Base-by-base conservation (phyloP, 768 basidiomycete species). In the Trametes coccinea region DNA sequence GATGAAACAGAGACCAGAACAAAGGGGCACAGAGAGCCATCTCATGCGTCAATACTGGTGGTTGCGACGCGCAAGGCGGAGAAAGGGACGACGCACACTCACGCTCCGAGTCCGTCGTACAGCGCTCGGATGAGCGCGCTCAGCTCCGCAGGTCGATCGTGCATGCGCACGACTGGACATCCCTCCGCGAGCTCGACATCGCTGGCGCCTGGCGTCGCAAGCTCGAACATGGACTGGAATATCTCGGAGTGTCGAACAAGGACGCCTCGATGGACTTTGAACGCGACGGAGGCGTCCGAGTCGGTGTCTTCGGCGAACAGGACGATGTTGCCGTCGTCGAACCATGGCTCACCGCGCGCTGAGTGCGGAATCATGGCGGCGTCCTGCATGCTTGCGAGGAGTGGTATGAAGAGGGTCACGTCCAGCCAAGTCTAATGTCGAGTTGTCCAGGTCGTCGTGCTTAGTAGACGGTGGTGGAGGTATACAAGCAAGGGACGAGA, bases 291-390 rank as follows among this genome's bases (percentile, higher is more conserved):
- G 2, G 27, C 47, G 48, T 62, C 53, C 14, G 67, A 63, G 31
- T 72, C 66, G 47, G 78, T 75, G 37, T 77, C 70, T 6, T 70
- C 69, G 9, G 80, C 78, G 41, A 82, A 70, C 3, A 87, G 75
- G 16, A 85, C 71, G 49, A 86, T 76, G 68, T 85, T 87, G 16
- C 84, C 84, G 64, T 85, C 84, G 27, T 84, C 81, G 66, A 87
- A 84, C 82, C 81, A 85, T 14, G 82, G 83, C 73, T 84, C 73
- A 30, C 73, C 74, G 27, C 69, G 70, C 44, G 57, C 66, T 34
- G 59, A 50, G 8, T 9, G 11, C 4, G 61, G 63, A 2, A 52
- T 37, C 14, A 39, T 7, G 39, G 7, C 39, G 7, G 2, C 13
- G 39, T 16, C n/a, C 14, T 43, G 41, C 41, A 43, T 37, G 34